Evolutionary conservation across 768 basidiomycete species (phyloP), one percentile per base, ranked within the genome.

Genomic region (Neoboletus magnificus): DNA sequence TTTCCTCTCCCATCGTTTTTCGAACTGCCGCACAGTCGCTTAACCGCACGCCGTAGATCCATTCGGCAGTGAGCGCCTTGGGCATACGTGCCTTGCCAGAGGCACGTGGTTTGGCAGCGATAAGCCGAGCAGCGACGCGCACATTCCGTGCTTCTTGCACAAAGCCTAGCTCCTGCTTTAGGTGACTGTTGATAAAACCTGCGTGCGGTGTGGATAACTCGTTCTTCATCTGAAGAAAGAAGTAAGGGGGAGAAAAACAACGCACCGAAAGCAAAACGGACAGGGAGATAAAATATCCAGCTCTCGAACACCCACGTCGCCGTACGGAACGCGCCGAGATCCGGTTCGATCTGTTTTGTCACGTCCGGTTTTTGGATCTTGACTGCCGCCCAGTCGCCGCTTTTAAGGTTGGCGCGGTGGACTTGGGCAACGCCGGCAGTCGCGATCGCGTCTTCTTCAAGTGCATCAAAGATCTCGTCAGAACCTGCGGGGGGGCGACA

Each of bases 391-490:
- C 87, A 87, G 35, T 80, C 75, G 32, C 71, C 73, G 22, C 55
- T 68, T 60, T 74, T 78, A 40, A 86, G 66, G n/a, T 71, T 76
- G 5, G 95, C 95, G 43, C 80, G 79, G 66, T 97, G 94, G 0
- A 97, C 95, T 67, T 97, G 95, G 0, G 94, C 94, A 54, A 98
- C 87, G 62, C 89, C 91, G 2, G 95, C 95, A 57, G 88, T 91
- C 0, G 94, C 94, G 1, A 91, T 75, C 0, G 94, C 86, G 3
- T 79, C 66, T 57, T 85, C 79, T 52, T 93, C 88, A 57, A 97
- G 95, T 12, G 80, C 73, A 35, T 84, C 85, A 62, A 96, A 96
- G 2, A 93, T 72, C 18, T 88, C 90, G 25, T 79, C 80, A 1
- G 89, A 86, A 0, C 85, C 83, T 36, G 79, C 72, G 1, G 85